Percentiles rank a stretch among this genome's conserved stretches.
Conservation (phyloP, 1,284 basidiomycete species). For the Ceratobasidium sp. region DNA sequence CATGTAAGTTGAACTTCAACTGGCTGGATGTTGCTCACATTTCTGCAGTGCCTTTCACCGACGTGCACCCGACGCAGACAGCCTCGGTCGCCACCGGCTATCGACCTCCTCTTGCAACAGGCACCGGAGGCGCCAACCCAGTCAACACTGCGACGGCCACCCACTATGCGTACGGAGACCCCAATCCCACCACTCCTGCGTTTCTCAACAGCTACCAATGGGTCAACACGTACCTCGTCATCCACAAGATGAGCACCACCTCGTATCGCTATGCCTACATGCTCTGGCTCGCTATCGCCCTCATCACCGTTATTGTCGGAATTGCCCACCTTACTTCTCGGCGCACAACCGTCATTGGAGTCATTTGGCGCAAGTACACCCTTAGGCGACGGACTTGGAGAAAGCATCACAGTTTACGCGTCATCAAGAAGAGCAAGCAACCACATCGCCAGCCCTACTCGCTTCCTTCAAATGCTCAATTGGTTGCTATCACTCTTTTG, state of each 20-base stretch:
- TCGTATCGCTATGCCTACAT: conserved; percentile 64
- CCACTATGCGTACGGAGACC: conserved; percentile 38
- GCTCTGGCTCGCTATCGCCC: conserved; percentile 53
- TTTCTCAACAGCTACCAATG: conserved; percentile 58
- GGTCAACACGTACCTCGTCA: conserved; percentile 62
- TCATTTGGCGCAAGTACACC: conserved; percentile 39
- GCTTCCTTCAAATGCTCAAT: conserved; percentile 67
- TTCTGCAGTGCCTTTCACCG: conserved; percentile 16
- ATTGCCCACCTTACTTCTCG: conserved; percentile 46
- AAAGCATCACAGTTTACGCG: conserved; percentile 38
- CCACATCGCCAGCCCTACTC: conserved; percentile 56
- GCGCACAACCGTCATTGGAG: conserved; percentile 37
- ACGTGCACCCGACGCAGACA: conserved; percentile 17
- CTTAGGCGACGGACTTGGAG: conserved; percentile 39
- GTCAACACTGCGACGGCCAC: conserved; percentile 24
- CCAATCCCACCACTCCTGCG: conserved; percentile 57
- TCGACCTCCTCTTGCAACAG: conserved; percentile 20
- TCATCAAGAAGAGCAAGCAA: conserved; percentile 38
- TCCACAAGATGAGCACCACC: conserved; percentile 59
- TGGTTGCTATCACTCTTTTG: conserved; percentile 58
- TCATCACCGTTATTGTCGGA: conserved; percentile 45
- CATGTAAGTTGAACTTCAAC: not conserved
- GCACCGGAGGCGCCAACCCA: conserved; percentile 11
- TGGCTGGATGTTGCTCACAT: not conserved
- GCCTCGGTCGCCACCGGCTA: conserved; percentile 21